phyloP scores from a whole-genome alignment of 106 monocot species.

The Apostasia shenzhenica region DNA sequence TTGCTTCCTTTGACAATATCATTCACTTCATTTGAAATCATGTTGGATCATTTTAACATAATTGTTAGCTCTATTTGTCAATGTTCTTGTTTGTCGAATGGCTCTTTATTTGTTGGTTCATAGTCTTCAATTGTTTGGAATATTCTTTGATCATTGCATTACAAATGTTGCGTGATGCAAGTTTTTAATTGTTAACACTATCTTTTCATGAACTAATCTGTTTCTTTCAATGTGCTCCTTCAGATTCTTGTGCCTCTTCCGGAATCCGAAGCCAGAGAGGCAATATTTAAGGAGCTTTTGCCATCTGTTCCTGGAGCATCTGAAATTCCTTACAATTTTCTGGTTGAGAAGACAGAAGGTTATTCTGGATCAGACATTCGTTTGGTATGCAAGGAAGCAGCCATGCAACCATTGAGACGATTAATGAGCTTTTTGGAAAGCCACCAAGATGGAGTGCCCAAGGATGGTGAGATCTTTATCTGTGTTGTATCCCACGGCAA shows the following conservation, averaged over 20 bases:
- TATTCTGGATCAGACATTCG: conserved; percentile 98
- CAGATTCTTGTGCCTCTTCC: conserved; percentile 98
- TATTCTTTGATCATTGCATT: too few species aligned
- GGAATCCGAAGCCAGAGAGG: conserved; percentile 75
- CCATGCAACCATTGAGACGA: conserved; percentile 93
- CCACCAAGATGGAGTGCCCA: conserved; percentile 31
- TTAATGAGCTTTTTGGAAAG: conserved; percentile 66
- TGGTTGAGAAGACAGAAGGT: conserved; percentile 85
- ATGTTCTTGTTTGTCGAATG: too few species aligned
- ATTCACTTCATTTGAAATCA: too few species aligned
- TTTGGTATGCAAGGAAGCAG: conserved; percentile 95
- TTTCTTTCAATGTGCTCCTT: neutral
- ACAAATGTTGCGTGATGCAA: too few species aligned
- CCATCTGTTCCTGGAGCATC: conserved; percentile 37
- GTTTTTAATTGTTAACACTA: too few species aligned
- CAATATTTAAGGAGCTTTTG: conserved; percentile 90
- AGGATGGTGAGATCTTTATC: conserved; percentile 52
- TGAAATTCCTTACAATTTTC: conserved; percentile 43
- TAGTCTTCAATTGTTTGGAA: too few species aligned
- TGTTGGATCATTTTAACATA: too few species aligned
- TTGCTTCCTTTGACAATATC: too few species aligned
- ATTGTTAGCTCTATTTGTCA: too few species aligned
- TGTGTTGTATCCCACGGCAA: neutral
- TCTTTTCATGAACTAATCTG: too few species aligned
- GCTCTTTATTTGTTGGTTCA: too few species aligned